Evolutionary conservation across 805 yeast genomes (phyloP).

Genomic region (Henningerozyma blattae): DNA sequence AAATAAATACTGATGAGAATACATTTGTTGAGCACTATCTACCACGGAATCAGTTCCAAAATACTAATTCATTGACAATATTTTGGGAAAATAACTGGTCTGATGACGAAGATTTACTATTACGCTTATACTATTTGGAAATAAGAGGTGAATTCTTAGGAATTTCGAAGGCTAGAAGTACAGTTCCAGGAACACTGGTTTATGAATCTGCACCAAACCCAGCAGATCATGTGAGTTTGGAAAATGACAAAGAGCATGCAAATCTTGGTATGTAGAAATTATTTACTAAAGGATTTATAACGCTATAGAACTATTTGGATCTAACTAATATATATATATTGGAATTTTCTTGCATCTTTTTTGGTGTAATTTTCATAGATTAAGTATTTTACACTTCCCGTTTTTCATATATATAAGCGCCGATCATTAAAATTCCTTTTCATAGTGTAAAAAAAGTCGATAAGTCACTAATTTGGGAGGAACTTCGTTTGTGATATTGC

Average conservation of each 20-base stretch:
- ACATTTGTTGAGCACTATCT: slow-evolving; percentile 72
- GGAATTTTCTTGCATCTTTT: no score
- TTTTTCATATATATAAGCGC: no score
- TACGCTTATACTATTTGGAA: slow-evolving; percentile 59
- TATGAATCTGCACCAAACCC: slow-evolving; percentile 94
- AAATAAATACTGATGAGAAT: slow-evolving; percentile 29
- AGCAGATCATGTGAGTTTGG: slow-evolving; percentile 55
- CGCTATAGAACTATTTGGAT: no score
- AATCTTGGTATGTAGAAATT: slow-evolving; percentile 11
- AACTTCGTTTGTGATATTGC: no score
- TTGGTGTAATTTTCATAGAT: no score
- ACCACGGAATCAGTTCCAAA: slow-evolving; percentile 64
- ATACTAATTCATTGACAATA: slow-evolving; percentile 53
- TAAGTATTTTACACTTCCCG: no score
- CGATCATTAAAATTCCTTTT: no score
- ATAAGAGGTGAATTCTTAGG: slow-evolving; percentile 57
- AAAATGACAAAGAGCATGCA: slow-evolving; percentile 9
- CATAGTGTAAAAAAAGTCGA: no score
- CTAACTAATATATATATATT: no score
- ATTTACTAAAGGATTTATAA: no score
- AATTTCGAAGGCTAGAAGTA: slow-evolving; percentile 6
- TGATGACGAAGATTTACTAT: slow-evolving; percentile 45
- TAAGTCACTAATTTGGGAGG: no score
- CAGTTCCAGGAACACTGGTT: slow-evolving; percentile 51
- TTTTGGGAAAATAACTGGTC: slow-evolving; percentile 59